Evolutionary conservation across 2,329 filamentous ascomycete genomes (phyloP), one percentile per base, ranked within the genome.

Genomic region (Phaeosphaeriaceae sp.): DNA sequence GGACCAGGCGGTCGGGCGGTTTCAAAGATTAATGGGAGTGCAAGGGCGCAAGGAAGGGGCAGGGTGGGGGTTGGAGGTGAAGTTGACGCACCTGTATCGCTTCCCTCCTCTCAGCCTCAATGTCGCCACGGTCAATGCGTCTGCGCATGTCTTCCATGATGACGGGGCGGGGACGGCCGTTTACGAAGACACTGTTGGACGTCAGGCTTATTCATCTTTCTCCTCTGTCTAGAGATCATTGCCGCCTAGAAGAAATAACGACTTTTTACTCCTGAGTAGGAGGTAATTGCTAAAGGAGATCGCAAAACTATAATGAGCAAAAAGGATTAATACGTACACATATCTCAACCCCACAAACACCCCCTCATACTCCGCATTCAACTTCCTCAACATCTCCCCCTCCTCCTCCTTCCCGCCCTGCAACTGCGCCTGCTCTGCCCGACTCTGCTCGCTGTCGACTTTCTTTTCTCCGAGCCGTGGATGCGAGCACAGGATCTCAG

Each of bases 111-210:
- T 97, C 93, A 17, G 81, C 81, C 22, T 82, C 78, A 51, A 88
- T 81, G 74, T 94, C 86, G 1, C 84, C 88, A 52, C 89, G 81
- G 17, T 83, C 85, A 70, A 97, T 96, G 52, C 93, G 84, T 52
- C 79, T 75, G 61, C 85, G 85, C 91, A 97, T 96, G 69, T 97
- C 89, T 61, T 86, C 83, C 89, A 97, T 92, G 54, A 97, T 89
- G 60, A 86, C 85, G 1, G 85, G 83, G 56, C 92, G 83, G 42
- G 86, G 84, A 48, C 93, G 85, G 0, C 92, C 92, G 74, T 96
- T 93, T 55, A 97, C 94, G 75, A 97, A 97, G 19, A 94, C 91
- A 45, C 85, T 27, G 25, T 88, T 62, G 20, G 17, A n/a, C 6
- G 10, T 47, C 15, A 55, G 46, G 53, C 36, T 7, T 27, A 33